Evolutionary conservation across 1,139 yeast genomes (phyloP).

Genomic region (Sugiyamaella novakii): DNA sequence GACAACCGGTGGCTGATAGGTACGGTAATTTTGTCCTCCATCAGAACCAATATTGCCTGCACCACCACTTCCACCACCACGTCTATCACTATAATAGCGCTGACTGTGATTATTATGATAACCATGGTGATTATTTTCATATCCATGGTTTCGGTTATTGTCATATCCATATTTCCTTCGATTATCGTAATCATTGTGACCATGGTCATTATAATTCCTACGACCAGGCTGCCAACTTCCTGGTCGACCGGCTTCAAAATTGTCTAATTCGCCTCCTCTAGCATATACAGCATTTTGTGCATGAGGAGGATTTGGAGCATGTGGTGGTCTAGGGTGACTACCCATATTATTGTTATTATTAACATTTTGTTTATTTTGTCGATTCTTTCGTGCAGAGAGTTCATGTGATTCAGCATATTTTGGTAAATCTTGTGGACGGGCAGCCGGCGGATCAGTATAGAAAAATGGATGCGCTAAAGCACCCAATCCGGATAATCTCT

Average conservation of each 20-base stretch:
- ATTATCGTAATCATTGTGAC: conserved; percentile 5
- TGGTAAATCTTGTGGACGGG: conserved; percentile 58
- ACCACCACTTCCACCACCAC: not conserved
- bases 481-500: conserved; percentile 73
- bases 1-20: conserved; percentile 7
- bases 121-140: conserved; percentile 1
- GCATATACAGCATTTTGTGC: conserved; percentile 16
- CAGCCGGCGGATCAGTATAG: conserved; percentile 63
- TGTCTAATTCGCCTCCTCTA: conserved; percentile 5
- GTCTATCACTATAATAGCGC: conserved; percentile 1
- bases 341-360: conserved; percentile 19
- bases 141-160: conserved; percentile 3
- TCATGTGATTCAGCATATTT: conserved; percentile 86
- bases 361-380: conserved; percentile 43
- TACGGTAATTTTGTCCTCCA: conserved; percentile 1
- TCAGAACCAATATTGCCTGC: not conserved
- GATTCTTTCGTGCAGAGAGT: conserved; percentile 69
- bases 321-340: conserved; percentile 20
- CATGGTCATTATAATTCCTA: conserved; percentile 5
- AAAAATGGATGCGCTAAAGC: conserved; percentile 77
- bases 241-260: conserved; percentile 5
- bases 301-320: conserved; percentile 30
- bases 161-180: conserved; percentile 9
- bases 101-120: not conserved
- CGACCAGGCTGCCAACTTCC: conserved; percentile 6